Evolutionary conservation across 805 yeast species (phyloP).

Genomic region (Candida orba): DNA sequence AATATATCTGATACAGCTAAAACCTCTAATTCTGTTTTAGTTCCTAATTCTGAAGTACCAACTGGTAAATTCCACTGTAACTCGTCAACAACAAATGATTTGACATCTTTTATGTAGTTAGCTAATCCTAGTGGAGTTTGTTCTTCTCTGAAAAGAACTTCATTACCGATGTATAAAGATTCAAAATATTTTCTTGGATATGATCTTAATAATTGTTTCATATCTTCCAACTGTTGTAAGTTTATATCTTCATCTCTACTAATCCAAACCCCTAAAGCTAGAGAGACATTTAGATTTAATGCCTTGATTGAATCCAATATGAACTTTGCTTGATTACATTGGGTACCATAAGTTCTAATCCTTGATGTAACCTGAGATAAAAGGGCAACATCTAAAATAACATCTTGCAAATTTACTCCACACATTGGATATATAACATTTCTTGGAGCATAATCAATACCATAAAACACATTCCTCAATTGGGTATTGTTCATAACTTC

Average conservation of each 20-base stretch:
- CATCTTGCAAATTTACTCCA: conserved; percentile 40
- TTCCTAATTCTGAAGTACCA: conserved; percentile 58
- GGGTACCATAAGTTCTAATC: conserved; percentile 53
- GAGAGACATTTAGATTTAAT: conserved; percentile 44
- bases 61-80: conserved; percentile 39
- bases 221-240: conserved; percentile 35
- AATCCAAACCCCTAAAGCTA: conserved; percentile 61
- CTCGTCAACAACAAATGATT: conserved; percentile 28
- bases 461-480: conserved; percentile 39
- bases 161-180: conserved; percentile 53
- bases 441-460: conserved; percentile 55
- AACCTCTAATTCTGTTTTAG: conserved; percentile 33
- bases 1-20: conserved; percentile 43
- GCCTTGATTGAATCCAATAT: conserved; percentile 47
- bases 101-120: conserved; percentile 35
- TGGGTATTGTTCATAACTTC: conserved; percentile 29
- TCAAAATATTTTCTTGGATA: conserved; percentile 44
- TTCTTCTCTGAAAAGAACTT: conserved; percentile 51
- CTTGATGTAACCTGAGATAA: conserved; percentile 53
- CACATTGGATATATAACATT: conserved; percentile 47
- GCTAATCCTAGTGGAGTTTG: conserved; percentile 31
- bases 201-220: conserved; percentile 34
- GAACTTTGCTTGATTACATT: conserved; percentile 48
- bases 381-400: conserved; percentile 47
- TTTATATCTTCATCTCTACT: conserved; percentile 40